Evolutionary conservation across 1,139 yeast genomes (phyloP), one percentile per base, ranked within the genome.

Genomic region (Debaryomyces psychrophilus): DNA sequence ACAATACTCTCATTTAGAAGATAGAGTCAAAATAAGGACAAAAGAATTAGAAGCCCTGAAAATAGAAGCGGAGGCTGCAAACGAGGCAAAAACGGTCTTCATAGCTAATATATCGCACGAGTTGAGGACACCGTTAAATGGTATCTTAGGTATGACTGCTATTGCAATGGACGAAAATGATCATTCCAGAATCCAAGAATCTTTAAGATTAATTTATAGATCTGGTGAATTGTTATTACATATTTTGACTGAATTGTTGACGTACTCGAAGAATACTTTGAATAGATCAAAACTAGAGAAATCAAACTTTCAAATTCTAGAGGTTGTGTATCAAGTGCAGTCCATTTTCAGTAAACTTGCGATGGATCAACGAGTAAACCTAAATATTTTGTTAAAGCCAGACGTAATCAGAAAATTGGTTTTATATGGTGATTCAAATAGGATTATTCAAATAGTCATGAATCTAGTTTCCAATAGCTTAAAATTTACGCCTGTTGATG

Each of bases 21-120:
- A 90, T 54, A 78, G 97, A 51, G 98, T 93, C n/a, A 79, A 82
- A 45, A 84, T 84, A 37, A 79, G 98, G 60, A 93, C 99, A 0
- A 84, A 82, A 59, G 96, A 92, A 64, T 73, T 92, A 41, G 97
- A 90, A 63, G 88, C 86, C 1, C 95, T 96, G 8, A 90, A 88
- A 57, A 77, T 87, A 29, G 90, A 87, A 61, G 97, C 97, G 0
- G 97, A 92, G 66, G 81, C 86, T 31, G 98, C 99, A 2, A 92
- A 90, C 65, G 97, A 90, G 58, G 96, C 97, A 7, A 92, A 92
- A 59, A 88, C 97, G 0, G 89, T 90, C 12, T 93, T 93, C 64
- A 90, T 93, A 63, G 98, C 98, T 15, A 93, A 92, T 62, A 90
- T 93, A 31, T 90, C 97, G 0, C 98, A 93, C 62, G 99, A 93